Evolutionary conservation across 2,329 filamentous ascomycete genomes (phyloP).

Genomic region (Diaporthe citriasiana): DNA sequence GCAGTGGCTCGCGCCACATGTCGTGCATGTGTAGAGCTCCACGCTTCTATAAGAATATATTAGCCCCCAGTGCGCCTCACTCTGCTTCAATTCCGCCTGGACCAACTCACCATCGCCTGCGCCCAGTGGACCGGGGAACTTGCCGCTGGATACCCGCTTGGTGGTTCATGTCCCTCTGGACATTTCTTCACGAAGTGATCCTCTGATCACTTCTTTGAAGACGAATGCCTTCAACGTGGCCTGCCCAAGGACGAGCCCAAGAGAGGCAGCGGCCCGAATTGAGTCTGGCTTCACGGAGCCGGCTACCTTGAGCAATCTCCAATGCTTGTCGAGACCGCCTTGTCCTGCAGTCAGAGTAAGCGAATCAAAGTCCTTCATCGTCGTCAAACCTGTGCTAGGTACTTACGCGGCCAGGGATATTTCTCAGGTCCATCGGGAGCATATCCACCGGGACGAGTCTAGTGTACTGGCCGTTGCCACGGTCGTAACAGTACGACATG

Average conservation of each 20-base stretch:
- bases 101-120: too few species aligned
- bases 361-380: not conserved
- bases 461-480: constrained; percentile 66
- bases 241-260: too few species aligned
- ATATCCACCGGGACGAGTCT: constrained; percentile 70
- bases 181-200: not conserved
- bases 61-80: too few species aligned
- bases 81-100: too few species aligned
- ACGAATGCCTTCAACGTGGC: constrained; percentile 49
- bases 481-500: constrained; percentile 66
- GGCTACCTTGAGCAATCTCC: too few species aligned
- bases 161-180: not conserved
- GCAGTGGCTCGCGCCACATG: constrained; percentile 55
- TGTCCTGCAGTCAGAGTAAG: not conserved
- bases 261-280: too few species aligned
- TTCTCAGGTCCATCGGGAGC: constrained; percentile 57
- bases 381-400: constrained; percentile 42
- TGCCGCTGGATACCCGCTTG: too few species aligned
- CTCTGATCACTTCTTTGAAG: not conserved
- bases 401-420: constrained; percentile 59
- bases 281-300: too few species aligned
- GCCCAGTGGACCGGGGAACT: too few species aligned
- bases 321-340: too few species aligned
- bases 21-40: constrained; percentile 47
- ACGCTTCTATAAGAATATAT: constrained; percentile 34